These are phyloP conservation scores for Closterium sp. DNA, from an alignment of 139 green algal genomes.

Conservation along the genomic window DNA sequence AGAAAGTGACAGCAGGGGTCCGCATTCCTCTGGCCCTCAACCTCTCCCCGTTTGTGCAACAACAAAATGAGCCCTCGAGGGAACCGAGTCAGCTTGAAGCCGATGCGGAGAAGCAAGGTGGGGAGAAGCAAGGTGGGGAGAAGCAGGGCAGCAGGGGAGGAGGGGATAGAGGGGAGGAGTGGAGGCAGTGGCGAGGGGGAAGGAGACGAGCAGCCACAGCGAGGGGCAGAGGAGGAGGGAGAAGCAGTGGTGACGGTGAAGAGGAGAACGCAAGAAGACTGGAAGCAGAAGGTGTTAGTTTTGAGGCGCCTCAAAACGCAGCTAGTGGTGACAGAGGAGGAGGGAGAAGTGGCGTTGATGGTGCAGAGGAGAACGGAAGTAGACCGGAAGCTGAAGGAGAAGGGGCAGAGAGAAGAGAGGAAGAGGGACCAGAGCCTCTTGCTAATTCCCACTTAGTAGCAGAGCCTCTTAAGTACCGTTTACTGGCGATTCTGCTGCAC, in stretches of 20 bases:
- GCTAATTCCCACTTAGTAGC: no score
- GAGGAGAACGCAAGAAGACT: no score
- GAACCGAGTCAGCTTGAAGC: not conserved
- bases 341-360: no score
- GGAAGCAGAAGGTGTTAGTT: no score
- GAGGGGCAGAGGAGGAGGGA: not conserved
- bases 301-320: no score
- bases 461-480: constrained; percentile 46
- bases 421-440: no score
- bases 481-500: constrained; percentile 81
- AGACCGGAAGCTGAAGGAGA: no score
- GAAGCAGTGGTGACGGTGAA: no score
- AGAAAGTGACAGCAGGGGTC: constrained; percentile 78
- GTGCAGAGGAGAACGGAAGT: no score
- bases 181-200: not conserved
- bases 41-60: constrained; percentile 53
- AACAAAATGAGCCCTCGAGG: not conserved
- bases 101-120: not conserved
- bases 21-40: constrained; percentile 73
- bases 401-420: no score
- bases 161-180: constrained; percentile 5
- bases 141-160: not conserved
- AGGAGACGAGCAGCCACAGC: not conserved
- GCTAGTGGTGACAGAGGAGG: no score
- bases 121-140: not conserved